phyloP scores from a whole-genome alignment of 192 early-diverging fungal species.

The Coemansia sp. region DNA sequence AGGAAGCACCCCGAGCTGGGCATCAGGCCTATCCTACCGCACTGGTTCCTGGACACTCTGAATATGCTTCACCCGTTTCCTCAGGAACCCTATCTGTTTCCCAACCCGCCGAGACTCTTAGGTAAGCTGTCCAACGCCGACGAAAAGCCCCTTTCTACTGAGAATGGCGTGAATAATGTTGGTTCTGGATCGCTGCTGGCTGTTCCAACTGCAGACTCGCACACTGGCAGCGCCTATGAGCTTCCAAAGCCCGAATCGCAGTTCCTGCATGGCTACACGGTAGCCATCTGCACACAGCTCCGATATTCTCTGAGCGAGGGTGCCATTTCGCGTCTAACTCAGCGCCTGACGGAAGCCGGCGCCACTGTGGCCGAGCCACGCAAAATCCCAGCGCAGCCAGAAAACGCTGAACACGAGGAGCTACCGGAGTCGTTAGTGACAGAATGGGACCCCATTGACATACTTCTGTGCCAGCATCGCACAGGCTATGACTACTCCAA shows the following conservation, averaged over 20 bases:
- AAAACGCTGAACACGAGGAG: neutral
- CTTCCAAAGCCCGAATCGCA: constrained; percentile 29
- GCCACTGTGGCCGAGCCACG: constrained; percentile 15
- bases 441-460: constrained; percentile 45
- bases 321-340: constrained; percentile 26
- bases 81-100: constrained; percentile 56
- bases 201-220: constrained; percentile 19
- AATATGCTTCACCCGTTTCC: constrained; percentile 56
- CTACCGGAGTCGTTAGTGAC: constrained; percentile 26
- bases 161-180: neutral
- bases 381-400: neutral
- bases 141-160: neutral
- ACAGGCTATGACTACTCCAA: constrained; percentile 53
- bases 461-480: constrained; percentile 50
- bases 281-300: constrained; percentile 38
- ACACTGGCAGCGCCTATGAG: constrained; percentile 32
- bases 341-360: constrained; percentile 46
- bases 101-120: constrained; percentile 46
- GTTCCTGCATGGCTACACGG: constrained; percentile 37
- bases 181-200: neutral
- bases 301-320: constrained; percentile 32
- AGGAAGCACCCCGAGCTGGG: constrained; percentile 49
- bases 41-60: constrained; percentile 72
- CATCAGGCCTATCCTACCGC: constrained; percentile 66
- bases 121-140: constrained; percentile 7